Percentiles rank a stretch among this genome's conserved stretches.
Conservation (phyloP, 257 asterid species). For the Solanum acaule region DNA sequence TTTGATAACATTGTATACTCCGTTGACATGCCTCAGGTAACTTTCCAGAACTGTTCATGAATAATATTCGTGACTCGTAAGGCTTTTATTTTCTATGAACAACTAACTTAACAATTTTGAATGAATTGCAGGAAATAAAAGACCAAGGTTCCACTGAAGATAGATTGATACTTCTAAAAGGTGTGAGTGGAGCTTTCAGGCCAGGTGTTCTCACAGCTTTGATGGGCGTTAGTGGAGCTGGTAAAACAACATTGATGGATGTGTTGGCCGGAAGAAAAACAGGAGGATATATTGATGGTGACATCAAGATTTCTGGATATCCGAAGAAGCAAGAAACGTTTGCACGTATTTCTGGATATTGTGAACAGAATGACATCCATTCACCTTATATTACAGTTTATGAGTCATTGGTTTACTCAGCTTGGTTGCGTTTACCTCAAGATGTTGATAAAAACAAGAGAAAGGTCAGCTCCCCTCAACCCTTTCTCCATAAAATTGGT, state of each 20-base stretch:
- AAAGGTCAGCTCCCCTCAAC: constrained; percentile 25
- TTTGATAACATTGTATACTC: constrained; percentile 64
- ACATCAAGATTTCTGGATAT: constrained; percentile 49
- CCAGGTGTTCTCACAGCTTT: constrained; percentile 61
- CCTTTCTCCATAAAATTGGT: not conserved
- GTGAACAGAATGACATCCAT: constrained; percentile 67
- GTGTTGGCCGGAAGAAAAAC: constrained; percentile 68
- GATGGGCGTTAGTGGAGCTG: constrained; percentile 79
- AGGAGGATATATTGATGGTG: constrained; percentile 52
- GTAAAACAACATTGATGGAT: constrained; percentile 70
- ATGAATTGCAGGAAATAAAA: constrained; percentile 54
- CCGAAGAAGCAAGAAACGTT: constrained; percentile 54
- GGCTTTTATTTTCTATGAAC: not conserved
- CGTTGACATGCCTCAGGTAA: constrained; percentile 86
- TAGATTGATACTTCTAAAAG: constrained; percentile 40
- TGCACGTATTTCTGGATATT: constrained; percentile 63
- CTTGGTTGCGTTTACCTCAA: constrained; percentile 49
- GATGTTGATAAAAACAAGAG: constrained; percentile 29
- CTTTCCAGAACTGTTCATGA: not conserved
- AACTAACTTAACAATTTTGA: not conserved
- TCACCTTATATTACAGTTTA: constrained; percentile 53
- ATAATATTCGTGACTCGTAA: not conserved
- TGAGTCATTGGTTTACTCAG: constrained; percentile 55
- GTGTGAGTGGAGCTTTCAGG: constrained; percentile 59
- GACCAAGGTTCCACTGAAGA: constrained; percentile 36